These are phyloP conservation scores for Hanseniaspora singularis DNA, from an alignment of 805 yeast genomes.

Conservation along the genomic window DNA sequence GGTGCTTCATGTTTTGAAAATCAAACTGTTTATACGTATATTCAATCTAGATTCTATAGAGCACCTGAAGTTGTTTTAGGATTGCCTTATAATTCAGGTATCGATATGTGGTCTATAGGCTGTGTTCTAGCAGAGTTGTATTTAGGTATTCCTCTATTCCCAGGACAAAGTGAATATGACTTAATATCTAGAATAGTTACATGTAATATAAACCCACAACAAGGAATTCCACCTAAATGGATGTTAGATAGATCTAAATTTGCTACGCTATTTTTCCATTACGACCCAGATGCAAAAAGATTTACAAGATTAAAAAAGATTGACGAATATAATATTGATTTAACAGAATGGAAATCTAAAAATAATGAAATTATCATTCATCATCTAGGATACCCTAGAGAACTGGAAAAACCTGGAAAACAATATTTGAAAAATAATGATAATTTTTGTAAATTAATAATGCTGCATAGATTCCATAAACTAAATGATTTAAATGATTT, in stretches of 20 bases:
- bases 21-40: conserved; percentile 79
- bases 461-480: conserved; percentile 60
- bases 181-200: conserved; percentile 73
- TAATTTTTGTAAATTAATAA: conserved; percentile 57
- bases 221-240: conserved; percentile 86
- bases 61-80: conserved; percentile 93
- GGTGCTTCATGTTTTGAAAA: conserved; percentile 91
- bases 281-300: conserved; percentile 18
- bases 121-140: conserved; percentile 85
- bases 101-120: conserved; percentile 96
- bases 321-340: conserved; percentile 37
- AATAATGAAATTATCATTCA: conserved; percentile 13
- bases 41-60: conserved; percentile 84
- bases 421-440: conserved; percentile 57
- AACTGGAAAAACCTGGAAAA: conserved; percentile 63
- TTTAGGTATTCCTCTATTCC: conserved; percentile 83
- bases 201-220: conserved; percentile 30
- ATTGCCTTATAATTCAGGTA: conserved; percentile 79
- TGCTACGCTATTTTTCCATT: conserved; percentile 46
- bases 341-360: conserved; percentile 16
- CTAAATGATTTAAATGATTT: conserved; percentile 28
- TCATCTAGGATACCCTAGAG: conserved; percentile 18
- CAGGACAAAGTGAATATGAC: conserved; percentile 89
- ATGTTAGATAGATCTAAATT: conserved; percentile 94
- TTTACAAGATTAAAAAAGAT: conserved; percentile 34